Conservation (phyloP, 768 basidiomycete genomes). For the Hypsizygus marmoreus region DNA sequence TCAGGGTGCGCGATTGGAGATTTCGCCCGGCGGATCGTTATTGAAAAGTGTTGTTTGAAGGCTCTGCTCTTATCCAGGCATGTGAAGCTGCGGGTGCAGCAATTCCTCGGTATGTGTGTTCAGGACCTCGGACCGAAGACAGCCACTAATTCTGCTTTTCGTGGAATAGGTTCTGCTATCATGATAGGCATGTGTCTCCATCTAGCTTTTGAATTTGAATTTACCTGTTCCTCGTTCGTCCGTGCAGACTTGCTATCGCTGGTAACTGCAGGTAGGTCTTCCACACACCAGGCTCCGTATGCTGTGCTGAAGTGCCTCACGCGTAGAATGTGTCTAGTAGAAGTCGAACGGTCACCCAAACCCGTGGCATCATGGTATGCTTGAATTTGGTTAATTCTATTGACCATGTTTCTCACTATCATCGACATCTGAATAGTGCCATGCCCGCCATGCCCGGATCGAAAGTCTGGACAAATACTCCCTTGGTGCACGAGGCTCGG, state of each 20-base stretch:
- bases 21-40: not conserved
- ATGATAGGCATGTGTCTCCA: conserved; percentile 64
- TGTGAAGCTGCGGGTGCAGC: conserved; percentile 87
- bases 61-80: conserved; percentile 94
- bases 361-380: conserved; percentile 89
- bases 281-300: not conserved
- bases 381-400: too few relatives aligned
- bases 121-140: conserved; percentile 8
- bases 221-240: conserved; percentile 6
- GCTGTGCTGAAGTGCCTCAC: conserved; percentile 7
- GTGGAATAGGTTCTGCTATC: conserved; percentile 71
- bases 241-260: conserved; percentile 94
- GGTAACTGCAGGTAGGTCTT: conserved; percentile 88
- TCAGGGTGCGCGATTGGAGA: conserved; percentile 65
- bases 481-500: conserved; percentile 87
- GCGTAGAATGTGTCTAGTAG: conserved; percentile 94
- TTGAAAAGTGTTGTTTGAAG: conserved; percentile 36
- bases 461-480: conserved; percentile 92
- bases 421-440: conserved; percentile 51
- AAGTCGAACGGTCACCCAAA: conserved; percentile 94
- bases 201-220: conserved; percentile 4
- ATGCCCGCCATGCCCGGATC: conserved; percentile 97
- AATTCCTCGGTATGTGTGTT: conserved; percentile 65
- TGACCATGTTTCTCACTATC: not conserved
- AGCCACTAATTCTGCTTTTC: conserved; percentile 17